Conservation (phyloP, 208 protist genomes). For the Trypanosoma avium region DNA sequence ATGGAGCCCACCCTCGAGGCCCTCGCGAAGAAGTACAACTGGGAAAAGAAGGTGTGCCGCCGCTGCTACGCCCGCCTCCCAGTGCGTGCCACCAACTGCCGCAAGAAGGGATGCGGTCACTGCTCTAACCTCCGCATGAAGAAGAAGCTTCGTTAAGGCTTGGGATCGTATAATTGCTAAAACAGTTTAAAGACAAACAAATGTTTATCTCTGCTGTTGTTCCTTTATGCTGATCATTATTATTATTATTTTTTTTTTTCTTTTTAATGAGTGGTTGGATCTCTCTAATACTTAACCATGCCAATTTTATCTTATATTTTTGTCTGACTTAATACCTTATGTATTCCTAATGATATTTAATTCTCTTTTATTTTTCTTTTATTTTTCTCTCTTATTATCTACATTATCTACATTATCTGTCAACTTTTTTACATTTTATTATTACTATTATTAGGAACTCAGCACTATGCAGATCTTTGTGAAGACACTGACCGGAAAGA, state of each 20-base stretch:
- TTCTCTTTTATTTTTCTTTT: conserved; percentile 17
- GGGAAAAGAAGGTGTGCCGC: conserved; percentile 98
- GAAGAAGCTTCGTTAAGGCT: conserved; percentile 99
- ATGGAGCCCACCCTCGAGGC: conserved; percentile 98
- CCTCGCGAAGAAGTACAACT: conserved; percentile 98
- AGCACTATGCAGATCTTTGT: conserved; percentile 94
- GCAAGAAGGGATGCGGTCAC: conserved; percentile 99
- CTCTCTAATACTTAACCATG: too few species aligned
- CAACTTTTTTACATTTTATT: background rate
- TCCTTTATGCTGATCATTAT: too few species aligned
- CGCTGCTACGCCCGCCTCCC: conserved; percentile 98
- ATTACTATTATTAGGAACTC: background rate
- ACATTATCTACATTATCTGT: background rate
- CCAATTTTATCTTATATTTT: too few species aligned
- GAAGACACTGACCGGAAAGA: conserved; percentile 98
- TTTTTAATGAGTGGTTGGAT: too few species aligned
- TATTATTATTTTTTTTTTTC: too few species aligned
- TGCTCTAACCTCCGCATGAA: conserved; percentile 98
- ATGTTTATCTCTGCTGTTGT: too few species aligned
- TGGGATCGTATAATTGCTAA: too few species aligned
- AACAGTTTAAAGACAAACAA: too few species aligned
- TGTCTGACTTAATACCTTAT: too few species aligned
- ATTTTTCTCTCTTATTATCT: conserved; percentile 25
- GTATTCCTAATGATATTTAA: too few species aligned
- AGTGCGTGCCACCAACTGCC: conserved; percentile 98